Base-by-base conservation (phyloP, 2,329 filamentous ascomycete species). In the Thielaviopsis musarum region DNA sequence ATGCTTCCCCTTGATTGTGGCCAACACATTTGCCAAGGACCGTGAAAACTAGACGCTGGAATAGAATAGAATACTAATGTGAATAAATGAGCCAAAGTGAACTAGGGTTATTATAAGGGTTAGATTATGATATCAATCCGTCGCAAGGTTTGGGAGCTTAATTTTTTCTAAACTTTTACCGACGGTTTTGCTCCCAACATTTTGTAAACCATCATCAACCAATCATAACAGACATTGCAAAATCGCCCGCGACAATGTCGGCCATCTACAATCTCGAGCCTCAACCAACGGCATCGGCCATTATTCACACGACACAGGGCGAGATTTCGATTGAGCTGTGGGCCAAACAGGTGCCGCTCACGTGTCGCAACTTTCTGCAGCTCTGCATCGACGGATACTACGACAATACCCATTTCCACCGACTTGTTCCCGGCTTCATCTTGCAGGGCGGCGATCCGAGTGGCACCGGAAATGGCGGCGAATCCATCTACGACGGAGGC, bases 341-440 rank as follows among this genome's bases (percentile, higher is more conserved):
- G 76, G 91, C 91, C 19, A 93, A 93, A 69, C 93, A 98, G 72
- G 87, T 88, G 0, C 93, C 93, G 9, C 77, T 96, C 63, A 87
- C 93, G 26, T 90, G 85, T 68, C 89, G 91, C 65, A 97, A 96
- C 74, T 98, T 98, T 72, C 79, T 98, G 45, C 93, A 98, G 71
- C 85, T 91, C 67, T 93, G 88, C 69, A 80, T 96, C 65, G 91
- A 98, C 69, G 90, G 90, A 65, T 97, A 97, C 75, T 98, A 97
- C 75, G 85, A 89, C 66, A 84, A 85, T 68, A 96, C 91, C 0
- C 84, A 93, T 63, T 98, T 98, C 73, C 93, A 98, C 73, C 88
- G 93, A 24, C 77, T 97, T 5, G 84, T 95, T 0, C 88, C 91
- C 0, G 87, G 87, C 57, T 98, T 98, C 71, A 88, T 98, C 63